Conservation (phyloP, 352 stramenopile genomes). For the Halophytophthora batemanensis region DNA sequence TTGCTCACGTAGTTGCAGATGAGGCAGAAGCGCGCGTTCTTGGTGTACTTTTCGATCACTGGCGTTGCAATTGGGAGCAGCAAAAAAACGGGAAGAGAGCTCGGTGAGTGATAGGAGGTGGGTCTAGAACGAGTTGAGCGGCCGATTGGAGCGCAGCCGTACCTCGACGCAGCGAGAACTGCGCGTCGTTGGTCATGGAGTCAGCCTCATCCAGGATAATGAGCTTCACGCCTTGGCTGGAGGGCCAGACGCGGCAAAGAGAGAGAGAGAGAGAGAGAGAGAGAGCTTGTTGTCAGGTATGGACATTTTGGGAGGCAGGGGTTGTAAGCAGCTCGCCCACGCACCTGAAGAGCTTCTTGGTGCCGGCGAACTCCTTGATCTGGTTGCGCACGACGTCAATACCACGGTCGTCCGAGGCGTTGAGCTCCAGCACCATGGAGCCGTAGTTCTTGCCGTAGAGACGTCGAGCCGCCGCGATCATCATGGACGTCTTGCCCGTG, state of each 20-base stretch:
- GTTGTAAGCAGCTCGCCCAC: background rate
- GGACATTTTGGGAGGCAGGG: too few relatives aligned
- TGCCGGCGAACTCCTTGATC: slow-evolving; percentile 98
- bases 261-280: background rate
- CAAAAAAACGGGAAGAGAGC: background rate
- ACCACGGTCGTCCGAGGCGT: slow-evolving; percentile 96
- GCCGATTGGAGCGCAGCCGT: background rate
- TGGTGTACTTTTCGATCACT: slow-evolving; percentile 98
- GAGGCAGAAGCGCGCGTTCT: slow-evolving; percentile 97
- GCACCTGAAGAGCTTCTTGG: slow-evolving; percentile 94
- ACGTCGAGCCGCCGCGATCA: slow-evolving; percentile 93
- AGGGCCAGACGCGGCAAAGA: background rate
- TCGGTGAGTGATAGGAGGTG: background rate
- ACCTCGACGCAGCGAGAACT: slow-evolving; percentile 93
- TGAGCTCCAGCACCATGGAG: slow-evolving; percentile 96
- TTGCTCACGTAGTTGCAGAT: slow-evolving; percentile 99
- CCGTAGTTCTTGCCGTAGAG: slow-evolving; percentile 95
- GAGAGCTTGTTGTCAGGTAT: too few relatives aligned
- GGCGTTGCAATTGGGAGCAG: background rate
- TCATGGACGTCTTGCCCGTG: slow-evolving; percentile 97
- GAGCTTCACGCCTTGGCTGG: slow-evolving; percentile 91
- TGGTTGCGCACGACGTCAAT: slow-evolving; percentile 97
- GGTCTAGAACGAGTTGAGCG: too few relatives aligned
- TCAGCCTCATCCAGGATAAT: slow-evolving; percentile 99
- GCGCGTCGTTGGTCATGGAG: slow-evolving; percentile 97